Evolutionary conservation across 495 filamentous ascomycete genomes (phyloP).

Genomic region (Neurospora cerealis): DNA sequence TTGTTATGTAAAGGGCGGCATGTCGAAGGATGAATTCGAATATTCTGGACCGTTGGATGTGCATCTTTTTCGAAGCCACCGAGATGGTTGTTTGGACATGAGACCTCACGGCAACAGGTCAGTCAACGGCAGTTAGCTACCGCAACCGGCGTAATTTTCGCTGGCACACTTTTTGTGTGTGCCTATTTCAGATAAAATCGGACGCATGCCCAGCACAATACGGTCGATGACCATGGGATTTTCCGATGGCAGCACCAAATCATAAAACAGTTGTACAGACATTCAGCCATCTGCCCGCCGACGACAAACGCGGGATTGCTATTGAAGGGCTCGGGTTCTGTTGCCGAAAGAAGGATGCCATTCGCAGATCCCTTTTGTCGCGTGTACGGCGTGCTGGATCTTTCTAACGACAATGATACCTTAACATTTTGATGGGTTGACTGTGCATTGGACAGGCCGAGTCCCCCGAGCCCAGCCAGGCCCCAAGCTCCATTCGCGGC

Average conservation of each 20-base stretch:
- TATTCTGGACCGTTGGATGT: neutral
- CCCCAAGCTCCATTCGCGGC: neutral
- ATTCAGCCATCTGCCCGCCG: neutral
- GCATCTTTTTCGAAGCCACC: neutral
- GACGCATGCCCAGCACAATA: neutral
- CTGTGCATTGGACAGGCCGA: neutral
- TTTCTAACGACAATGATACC: neutral
- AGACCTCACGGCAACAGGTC: neutral
- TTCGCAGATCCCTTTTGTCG: neutral
- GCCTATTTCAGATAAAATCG: neutral
- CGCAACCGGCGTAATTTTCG: neutral
- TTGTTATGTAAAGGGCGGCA: neutral
- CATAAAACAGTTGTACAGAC: neutral
- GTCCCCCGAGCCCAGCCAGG: neutral
- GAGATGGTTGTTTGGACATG: neutral
- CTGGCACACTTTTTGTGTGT: neutral
- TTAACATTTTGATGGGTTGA: neutral
- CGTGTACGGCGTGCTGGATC: neutral
- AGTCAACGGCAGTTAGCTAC: neutral
- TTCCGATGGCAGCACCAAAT: neutral
- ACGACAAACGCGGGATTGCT: neutral
- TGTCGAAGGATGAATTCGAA: neutral
- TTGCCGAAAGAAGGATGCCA: neutral
- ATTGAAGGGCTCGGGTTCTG: neutral
- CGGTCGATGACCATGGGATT: neutral